Conservation (phyloP, 2,329 filamentous ascomycete genomes). For the Pezicula radicicola region DNA sequence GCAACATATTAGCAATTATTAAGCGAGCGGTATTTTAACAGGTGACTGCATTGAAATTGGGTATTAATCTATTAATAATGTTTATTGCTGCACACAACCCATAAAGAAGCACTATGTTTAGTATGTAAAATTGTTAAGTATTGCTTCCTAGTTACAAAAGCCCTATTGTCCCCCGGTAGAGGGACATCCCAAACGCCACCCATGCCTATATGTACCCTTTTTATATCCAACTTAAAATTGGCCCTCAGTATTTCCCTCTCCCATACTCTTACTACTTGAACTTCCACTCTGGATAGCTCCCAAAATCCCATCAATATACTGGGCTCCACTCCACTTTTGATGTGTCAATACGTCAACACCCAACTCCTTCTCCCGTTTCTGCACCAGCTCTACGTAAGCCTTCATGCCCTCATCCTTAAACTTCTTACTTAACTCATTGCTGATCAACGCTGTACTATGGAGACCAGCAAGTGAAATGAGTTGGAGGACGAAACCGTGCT, state of each 20-base stretch:
- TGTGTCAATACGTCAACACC: slow-evolving; percentile 38
- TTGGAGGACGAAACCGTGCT: slow-evolving; percentile 75
- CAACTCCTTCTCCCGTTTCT: slow-evolving; percentile 81
- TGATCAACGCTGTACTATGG: slow-evolving; percentile 62
- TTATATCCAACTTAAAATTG: slow-evolving; percentile 39
- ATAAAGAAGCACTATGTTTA: too few relatives aligned
- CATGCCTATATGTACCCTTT: too few relatives aligned
- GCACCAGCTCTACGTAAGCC: slow-evolving; percentile 93
- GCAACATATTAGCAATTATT: too few relatives aligned
- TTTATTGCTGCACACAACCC: too few relatives aligned
- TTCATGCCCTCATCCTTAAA: slow-evolving; percentile 95
- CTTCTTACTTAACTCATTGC: slow-evolving; percentile 70
- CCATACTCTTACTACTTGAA: slow-evolving; percentile 85
- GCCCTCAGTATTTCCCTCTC: slow-evolving; percentile 81
- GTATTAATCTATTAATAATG: too few relatives aligned
- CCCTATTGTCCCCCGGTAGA: too few relatives aligned
- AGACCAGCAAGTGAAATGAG: slow-evolving; percentile 64
- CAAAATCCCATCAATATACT: slow-evolving; percentile 81
- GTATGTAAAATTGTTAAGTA: too few relatives aligned
- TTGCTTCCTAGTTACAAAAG: too few relatives aligned
- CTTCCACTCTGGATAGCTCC: slow-evolving; percentile 87
- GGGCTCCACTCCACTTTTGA: slow-evolving; percentile 52
- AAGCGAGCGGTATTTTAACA: too few relatives aligned
- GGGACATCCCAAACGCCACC: too few relatives aligned
- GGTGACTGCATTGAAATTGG: too few relatives aligned